Evolutionary conservation across 768 basidiomycete species (phyloP), one percentile per base, ranked within the genome.

Genomic region (Exsudoporus frostii): DNA sequence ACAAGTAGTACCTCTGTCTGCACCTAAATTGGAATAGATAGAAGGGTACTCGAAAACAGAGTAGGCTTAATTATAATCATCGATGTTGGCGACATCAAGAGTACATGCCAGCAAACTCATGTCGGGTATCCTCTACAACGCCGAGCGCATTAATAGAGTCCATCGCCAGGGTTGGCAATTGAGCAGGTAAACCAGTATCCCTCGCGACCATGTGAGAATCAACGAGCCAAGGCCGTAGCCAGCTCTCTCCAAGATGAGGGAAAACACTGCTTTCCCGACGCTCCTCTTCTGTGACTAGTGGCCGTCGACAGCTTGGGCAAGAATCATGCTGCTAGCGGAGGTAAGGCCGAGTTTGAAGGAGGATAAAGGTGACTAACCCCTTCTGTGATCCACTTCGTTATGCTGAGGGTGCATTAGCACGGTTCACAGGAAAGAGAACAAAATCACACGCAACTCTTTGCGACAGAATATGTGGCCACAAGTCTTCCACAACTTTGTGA

Each of bases 391-490:
- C 86, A 88, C 56, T 79, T 81, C 7, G 75, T 74, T 45, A 88
- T 84, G 66, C 86, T 88, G 55, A 50, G 30, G n/a, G 36, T 34
- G 50, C n/a, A 48, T 66, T 25, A 65, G 62, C 51, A 56, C 50
- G 51, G 25, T 30, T 50, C 36, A 42, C 39, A 50, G 38, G 37
- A n/a, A 30, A 45, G 19, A 49, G 38, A 39, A 51, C 42, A 14
- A 45, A 38, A 58, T 19, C 13, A 62, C 65, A 71, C 71, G 70
- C 65, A 74, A 91, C 90, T 92, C 90, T 73, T 82, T 83, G 59
- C 87, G 79, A 66, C 90, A 92, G 62, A 91, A 92, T n/a, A 86
- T 60, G 64, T 92, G 90, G 14, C 81, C 77, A 57, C 83, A 81
- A 70, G 60, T 76, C 51, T 60, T 77, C 64, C 51, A 72, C 8